These are phyloP conservation scores for Syzygium aqueum DNA, from an alignment of 345 rosid genomes.

Conservation along the genomic window DNA sequence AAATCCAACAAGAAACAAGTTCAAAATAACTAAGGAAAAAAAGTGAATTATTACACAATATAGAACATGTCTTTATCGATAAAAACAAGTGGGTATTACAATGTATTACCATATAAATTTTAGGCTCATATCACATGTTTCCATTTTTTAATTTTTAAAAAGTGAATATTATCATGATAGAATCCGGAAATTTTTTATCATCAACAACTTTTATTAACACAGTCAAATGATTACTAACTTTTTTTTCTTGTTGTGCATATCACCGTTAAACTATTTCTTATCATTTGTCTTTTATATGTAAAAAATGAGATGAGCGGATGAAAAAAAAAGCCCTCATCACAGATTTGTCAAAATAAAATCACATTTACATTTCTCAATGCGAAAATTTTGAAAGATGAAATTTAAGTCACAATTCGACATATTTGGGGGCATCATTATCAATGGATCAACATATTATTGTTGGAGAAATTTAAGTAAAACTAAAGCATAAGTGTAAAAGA, in stretches of 20 bases:
- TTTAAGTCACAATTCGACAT: background rate
- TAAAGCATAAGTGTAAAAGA: background rate
- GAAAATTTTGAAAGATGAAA: background rate
- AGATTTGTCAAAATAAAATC: background rate
- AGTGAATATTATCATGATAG: background rate
- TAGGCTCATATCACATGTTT: too few species aligned
- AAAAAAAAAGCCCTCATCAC: background rate
- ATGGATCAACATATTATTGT: background rate
- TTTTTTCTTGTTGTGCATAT: background rate
- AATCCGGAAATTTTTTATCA: background rate
- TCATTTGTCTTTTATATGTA: background rate
- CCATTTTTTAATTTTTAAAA: background rate
- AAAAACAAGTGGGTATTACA: background rate
- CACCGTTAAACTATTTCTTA: background rate
- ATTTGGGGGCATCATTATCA: background rate
- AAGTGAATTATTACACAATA: too few species aligned
- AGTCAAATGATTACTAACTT: background rate
- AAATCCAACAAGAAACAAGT: too few species aligned
- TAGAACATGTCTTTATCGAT: background rate
- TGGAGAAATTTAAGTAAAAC: background rate
- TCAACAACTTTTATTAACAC: background rate
- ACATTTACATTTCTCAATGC: background rate
- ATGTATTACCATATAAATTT: background rate
- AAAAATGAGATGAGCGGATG: background rate
- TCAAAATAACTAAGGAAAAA: too few species aligned